Percentiles rank a stretch among this genome's conserved stretches.
These are phyloP conservation scores for Pharnaceum exiguum DNA, from an alignment of 148 eudicot genomes.

Conservation along the genomic window DNA sequence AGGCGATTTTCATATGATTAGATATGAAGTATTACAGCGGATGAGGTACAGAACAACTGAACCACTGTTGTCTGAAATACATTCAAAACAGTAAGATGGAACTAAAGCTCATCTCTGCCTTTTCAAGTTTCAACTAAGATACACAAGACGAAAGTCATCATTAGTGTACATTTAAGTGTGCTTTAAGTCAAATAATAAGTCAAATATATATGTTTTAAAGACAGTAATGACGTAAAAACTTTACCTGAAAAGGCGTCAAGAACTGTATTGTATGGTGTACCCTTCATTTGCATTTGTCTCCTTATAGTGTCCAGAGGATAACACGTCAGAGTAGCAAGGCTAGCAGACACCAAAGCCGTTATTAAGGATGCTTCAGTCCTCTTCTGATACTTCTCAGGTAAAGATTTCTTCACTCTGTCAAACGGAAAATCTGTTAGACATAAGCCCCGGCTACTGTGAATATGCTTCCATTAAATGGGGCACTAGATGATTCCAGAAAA, in stretches of 20 bases:
- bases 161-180: too few species aligned
- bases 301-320: conserved; percentile 92
- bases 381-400: conserved; percentile 86
- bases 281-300: conserved; percentile 98
- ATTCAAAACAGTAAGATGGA: too few species aligned
- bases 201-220: neutral
- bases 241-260: conserved; percentile 92
- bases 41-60: too few species aligned
- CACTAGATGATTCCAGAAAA: conserved; percentile 17
- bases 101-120: too few species aligned
- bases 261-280: conserved; percentile 72
- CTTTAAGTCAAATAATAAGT: neutral
- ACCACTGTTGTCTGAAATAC: too few species aligned
- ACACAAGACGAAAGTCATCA: too few species aligned
- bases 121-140: too few species aligned
- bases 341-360: conserved; percentile 77
- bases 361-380: conserved; percentile 75
- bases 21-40: too few species aligned
- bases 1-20: too few species aligned
- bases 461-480: conserved; percentile 17
- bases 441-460: conserved; percentile 7
- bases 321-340: conserved; percentile 78
- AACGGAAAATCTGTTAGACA: conserved; percentile 16
- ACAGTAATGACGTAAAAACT: neutral
- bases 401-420: conserved; percentile 89